Conservation (phyloP, 192 early-diverging fungal genomes). For the Entomortierella lignicola region DNA sequence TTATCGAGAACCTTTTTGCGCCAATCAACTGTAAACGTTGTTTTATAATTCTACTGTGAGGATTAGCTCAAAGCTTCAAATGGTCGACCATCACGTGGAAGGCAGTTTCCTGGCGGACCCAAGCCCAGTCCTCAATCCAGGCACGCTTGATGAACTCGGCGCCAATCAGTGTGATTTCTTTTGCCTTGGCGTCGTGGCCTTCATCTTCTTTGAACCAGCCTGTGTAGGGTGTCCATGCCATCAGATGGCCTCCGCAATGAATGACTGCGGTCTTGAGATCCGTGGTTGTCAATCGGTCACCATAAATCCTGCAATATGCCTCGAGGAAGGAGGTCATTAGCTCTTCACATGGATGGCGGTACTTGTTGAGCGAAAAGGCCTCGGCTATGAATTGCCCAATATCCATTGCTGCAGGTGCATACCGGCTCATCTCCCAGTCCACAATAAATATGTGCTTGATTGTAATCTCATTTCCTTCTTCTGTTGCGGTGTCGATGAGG, state of each 20-base stretch:
- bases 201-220: conserved; percentile 53
- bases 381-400: conserved; percentile 54
- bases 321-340: conserved; percentile 41
- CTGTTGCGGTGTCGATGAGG: conserved; percentile 25
- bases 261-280: conserved; percentile 50
- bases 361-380: conserved; percentile 39
- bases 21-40: conserved; percentile 16
- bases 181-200: conserved; percentile 21
- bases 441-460: conserved; percentile 37
- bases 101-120: conserved; percentile 47
- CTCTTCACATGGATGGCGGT: conserved; percentile 48
- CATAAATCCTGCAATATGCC: conserved; percentile 36
- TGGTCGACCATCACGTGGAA: conserved; percentile 39
- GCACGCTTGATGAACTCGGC: conserved; percentile 49
- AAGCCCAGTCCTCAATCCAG: conserved; percentile 56
- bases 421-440: conserved; percentile 55
- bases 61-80: conserved; percentile 31
- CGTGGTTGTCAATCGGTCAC: conserved; percentile 22
- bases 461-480: conserved; percentile 28
- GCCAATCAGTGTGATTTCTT: conserved; percentile 35
- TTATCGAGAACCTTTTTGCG: conserved; percentile 4
- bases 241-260: conserved; percentile 51
- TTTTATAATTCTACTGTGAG: conserved; percentile 30
- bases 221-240: conserved; percentile 48
- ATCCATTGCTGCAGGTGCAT: conserved; percentile 52